phyloP scores from a whole-genome alignment of 176 grass and related monocot genomes.

The Bonia amplexicaulis region DNA sequence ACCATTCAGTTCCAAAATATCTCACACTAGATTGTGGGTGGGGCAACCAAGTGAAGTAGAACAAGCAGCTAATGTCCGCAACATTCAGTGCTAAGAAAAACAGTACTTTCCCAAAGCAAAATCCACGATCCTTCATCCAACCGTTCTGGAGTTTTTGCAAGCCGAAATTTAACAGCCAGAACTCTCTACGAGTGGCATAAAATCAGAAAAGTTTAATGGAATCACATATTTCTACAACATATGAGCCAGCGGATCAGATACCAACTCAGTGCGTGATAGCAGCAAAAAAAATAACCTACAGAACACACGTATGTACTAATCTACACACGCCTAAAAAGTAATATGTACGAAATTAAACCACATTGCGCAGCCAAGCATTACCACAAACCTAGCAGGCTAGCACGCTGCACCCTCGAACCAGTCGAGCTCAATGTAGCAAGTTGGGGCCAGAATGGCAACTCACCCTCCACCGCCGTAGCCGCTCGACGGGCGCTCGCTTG shows the following conservation, averaged over 20 bases:
- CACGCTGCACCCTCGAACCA: neutral
- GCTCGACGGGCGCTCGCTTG: constrained; percentile 50
- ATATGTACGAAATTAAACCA: neutral
- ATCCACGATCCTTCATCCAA: neutral
- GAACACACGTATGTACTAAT: neutral
- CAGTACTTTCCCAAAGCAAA: neutral
- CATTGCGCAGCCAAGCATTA: neutral
- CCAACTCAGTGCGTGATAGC: neutral
- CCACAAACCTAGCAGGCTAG: neutral
- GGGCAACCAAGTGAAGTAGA: neutral
- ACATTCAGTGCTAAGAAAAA: neutral
- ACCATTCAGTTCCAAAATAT: neutral
- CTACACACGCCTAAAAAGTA: neutral
- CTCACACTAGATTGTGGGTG: neutral
- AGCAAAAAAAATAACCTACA: neutral
- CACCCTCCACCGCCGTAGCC: constrained; percentile 64
- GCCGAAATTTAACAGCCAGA: neutral
- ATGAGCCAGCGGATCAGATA: neutral
- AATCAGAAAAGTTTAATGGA: neutral
- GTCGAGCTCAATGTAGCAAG: neutral
- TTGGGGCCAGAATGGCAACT: constrained; percentile 5
- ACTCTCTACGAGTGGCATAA: neutral
- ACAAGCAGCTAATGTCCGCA: neutral
- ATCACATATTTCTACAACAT: neutral
- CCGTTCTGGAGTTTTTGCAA: neutral